A percentile compares a stretch with the other conserved stretches of the same genome.
Conservation (phyloP, 2,329 filamentous ascomycete species). For the Fusarium sacchari region DNA sequence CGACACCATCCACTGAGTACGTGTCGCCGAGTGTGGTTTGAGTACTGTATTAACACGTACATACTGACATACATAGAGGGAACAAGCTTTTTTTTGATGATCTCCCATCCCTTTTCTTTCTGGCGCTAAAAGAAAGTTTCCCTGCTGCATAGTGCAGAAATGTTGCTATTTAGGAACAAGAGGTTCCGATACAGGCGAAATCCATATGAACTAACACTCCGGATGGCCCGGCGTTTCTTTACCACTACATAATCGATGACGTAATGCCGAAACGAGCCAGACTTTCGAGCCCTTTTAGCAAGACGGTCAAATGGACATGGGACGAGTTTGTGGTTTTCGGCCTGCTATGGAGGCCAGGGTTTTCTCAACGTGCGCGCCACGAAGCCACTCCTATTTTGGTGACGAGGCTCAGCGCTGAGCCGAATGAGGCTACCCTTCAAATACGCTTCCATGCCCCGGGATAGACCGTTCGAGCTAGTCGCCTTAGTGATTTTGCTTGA, state of each 20-base stretch:
- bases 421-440: constrained; percentile 25
- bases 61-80: constrained; percentile 6
- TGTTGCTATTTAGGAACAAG: neutral
- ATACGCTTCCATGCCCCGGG: constrained; percentile 18
- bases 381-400: constrained; percentile 23
- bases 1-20: constrained; percentile 21
- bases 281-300: constrained; percentile 13
- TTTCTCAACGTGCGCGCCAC: constrained; percentile 23
- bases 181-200: neutral
- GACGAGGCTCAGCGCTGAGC: constrained; percentile 24
- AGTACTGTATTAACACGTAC: neutral
- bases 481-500: constrained; percentile 24
- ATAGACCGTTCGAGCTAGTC: constrained; percentile 34
- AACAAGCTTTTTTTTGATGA: constrained; percentile 19
- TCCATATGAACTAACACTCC: neutral
- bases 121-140: neutral
- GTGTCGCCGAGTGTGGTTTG: constrained; percentile 14
- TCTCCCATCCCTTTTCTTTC: neutral
- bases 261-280: constrained; percentile 16
- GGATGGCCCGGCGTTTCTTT: constrained; percentile 32
- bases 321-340: constrained; percentile 29
- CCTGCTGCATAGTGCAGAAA: neutral
- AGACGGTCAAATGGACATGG: constrained; percentile 30
- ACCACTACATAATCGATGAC: constrained; percentile 33
- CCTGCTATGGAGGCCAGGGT: constrained; percentile 19